Evolutionary conservation across 495 filamentous ascomycete genomes (phyloP).

Genomic region (Tuber borchii): DNA sequence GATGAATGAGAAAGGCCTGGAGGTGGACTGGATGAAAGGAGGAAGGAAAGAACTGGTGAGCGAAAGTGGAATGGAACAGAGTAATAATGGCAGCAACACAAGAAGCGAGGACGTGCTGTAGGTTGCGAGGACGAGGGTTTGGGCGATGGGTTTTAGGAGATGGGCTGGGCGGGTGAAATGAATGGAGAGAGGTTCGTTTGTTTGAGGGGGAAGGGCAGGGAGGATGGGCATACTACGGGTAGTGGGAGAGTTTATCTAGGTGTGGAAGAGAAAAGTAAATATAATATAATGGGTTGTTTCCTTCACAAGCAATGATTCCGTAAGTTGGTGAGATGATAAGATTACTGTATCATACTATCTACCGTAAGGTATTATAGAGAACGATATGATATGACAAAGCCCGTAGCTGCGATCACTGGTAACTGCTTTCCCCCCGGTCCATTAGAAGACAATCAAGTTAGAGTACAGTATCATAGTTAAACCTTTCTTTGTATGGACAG

Average conservation of each 20-base stretch:
- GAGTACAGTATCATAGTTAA: no score
- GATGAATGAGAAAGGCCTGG: not conserved
- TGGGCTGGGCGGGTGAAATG: not conserved
- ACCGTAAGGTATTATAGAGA: not conserved
- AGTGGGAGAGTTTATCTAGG: not conserved
- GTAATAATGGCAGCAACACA: not conserved
- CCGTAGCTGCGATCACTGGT: not conserved
- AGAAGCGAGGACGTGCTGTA: not conserved
- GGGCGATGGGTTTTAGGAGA: not conserved
- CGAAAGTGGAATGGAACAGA: not conserved
- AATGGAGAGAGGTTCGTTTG: not conserved
- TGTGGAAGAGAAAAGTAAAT: not conserved
- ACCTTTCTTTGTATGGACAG: not conserved
- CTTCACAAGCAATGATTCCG: not conserved
- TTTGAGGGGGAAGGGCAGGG: not conserved
- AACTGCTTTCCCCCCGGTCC: not conserved
- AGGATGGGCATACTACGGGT: not conserved
- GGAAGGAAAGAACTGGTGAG: not conserved
- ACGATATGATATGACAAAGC: not conserved
- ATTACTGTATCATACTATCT: not conserved
- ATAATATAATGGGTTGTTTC: not conserved
- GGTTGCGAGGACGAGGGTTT: not conserved
- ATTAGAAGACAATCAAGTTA: not conserved
- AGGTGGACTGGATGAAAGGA: not conserved
- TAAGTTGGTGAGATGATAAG: slow-evolving; percentile 2